Evolutionary conservation across 331 rosid species (phyloP).

Genomic region (Pyrus hybrid): DNA sequence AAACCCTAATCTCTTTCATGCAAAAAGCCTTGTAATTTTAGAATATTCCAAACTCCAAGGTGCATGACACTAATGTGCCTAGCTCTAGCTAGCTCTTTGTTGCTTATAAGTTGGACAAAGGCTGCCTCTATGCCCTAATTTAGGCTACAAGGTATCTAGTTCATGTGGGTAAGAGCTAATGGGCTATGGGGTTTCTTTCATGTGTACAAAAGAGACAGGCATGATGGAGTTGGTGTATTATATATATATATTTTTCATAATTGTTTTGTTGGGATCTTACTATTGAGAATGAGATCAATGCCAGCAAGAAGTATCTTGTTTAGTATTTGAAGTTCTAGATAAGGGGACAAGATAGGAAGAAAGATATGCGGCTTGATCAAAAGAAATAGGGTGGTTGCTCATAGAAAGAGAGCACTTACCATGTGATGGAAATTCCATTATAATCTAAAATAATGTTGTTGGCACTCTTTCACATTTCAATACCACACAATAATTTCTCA

Average conservation of each 20-base stretch:
- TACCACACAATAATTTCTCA: neutral
- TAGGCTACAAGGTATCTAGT: neutral
- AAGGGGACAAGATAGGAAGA: neutral
- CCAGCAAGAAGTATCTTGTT: neutral
- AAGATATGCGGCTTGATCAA: neutral
- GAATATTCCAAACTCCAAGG: neutral
- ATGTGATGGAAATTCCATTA: neutral
- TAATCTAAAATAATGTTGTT: neutral
- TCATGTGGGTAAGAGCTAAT: neutral
- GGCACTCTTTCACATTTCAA: neutral
- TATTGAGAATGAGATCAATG: neutral
- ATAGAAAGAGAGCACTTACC: neutral
- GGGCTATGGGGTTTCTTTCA: slow-evolving; percentile 3
- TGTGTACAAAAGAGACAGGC: slow-evolving; percentile 5
- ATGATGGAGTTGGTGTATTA: slow-evolving; percentile 12
- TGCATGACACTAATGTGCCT: neutral
- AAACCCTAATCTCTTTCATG: neutral
- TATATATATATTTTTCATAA: neutral
- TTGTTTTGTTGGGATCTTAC: neutral
- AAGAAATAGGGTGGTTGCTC: neutral
- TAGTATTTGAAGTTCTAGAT: neutral
- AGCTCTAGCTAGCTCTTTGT: neutral
- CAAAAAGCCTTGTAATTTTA: neutral
- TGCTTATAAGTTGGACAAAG: slow-evolving; percentile 21
- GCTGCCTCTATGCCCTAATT: slow-evolving; percentile 1